phyloP scores from a whole-genome alignment of 257 asterid species.

The Solanum sitiens region DNA sequence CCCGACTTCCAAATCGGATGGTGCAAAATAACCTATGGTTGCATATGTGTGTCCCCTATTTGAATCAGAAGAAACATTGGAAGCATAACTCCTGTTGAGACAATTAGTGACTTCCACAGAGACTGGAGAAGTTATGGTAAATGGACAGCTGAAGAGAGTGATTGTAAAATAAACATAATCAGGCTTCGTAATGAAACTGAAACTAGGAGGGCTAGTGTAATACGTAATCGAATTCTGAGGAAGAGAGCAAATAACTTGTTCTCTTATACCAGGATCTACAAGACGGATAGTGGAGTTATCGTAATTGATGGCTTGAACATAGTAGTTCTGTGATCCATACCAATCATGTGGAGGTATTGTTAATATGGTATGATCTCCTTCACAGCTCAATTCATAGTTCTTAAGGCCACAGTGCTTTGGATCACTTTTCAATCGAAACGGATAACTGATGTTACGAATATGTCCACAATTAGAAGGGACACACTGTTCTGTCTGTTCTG shows the following conservation, averaged over 20 bases:
- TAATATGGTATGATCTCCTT: neutral
- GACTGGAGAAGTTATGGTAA: neutral
- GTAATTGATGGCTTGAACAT: slow-evolving; percentile 16
- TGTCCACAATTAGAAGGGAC: neutral
- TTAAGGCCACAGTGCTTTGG: neutral
- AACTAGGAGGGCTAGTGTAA: accelerated
- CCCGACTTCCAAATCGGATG: neutral
- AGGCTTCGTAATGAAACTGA: accelerated
- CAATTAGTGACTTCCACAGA: neutral
- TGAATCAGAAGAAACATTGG: neutral
- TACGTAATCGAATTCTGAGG: neutral
- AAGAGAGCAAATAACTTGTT: slow-evolving; percentile 8
- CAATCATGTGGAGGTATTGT: neutral
- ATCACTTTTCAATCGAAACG: slow-evolving; percentile 1
- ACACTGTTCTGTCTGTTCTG: neutral
- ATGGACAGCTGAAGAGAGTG: slow-evolving; percentile 16
- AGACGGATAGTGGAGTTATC: slow-evolving; percentile 12
- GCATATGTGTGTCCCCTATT: neutral
- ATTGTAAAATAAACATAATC: neutral
- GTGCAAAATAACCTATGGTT: neutral
- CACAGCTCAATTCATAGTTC: neutral
- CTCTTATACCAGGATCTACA: neutral
- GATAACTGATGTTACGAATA: slow-evolving; percentile 2
- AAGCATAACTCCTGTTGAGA: neutral
- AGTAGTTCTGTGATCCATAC: neutral